These are phyloP conservation scores for Sphagnum fallax DNA, from an alignment of 228 moss, liverwort and hornwort species.

Conservation along the genomic window DNA sequence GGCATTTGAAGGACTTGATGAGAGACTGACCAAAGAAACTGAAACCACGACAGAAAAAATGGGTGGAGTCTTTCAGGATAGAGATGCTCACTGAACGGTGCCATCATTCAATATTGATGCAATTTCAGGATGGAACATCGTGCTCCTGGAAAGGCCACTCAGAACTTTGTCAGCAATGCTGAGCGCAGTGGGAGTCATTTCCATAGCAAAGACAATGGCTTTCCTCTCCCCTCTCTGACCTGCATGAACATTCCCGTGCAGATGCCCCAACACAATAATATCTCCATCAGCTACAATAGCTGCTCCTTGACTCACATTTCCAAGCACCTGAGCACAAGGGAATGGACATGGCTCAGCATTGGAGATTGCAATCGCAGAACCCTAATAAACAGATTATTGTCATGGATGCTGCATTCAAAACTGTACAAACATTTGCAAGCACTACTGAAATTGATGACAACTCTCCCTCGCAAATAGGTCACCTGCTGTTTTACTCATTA, in stretches of 20 bases:
- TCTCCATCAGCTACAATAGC: constrained; percentile 35
- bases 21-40: too few relatives aligned
- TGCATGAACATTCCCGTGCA: constrained; percentile 55
- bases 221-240: constrained; percentile 44
- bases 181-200: constrained; percentile 42
- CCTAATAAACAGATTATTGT: background rate
- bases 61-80: too few relatives aligned
- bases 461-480: too few relatives aligned
- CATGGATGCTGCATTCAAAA: too few relatives aligned
- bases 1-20: too few relatives aligned
- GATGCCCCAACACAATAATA: constrained; percentile 58
- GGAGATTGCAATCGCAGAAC: background rate
- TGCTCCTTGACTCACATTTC: constrained; percentile 42
- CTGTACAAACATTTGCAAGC: too few relatives aligned
- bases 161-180: constrained; percentile 31
- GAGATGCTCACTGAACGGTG: constrained; percentile 32
- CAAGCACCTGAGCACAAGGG: constrained; percentile 21
- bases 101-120: constrained; percentile 46
- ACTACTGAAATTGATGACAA: too few relatives aligned
- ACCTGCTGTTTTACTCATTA: too few relatives aligned
- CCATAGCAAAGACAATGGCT: constrained; percentile 52
- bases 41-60: background rate
- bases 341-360: background rate
- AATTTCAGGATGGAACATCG: constrained; percentile 29
- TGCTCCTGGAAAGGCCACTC: constrained; percentile 13